Base-by-base conservation (phyloP, 768 basidiomycete genomes). In the Kwoniella mangroviensis region DNA sequence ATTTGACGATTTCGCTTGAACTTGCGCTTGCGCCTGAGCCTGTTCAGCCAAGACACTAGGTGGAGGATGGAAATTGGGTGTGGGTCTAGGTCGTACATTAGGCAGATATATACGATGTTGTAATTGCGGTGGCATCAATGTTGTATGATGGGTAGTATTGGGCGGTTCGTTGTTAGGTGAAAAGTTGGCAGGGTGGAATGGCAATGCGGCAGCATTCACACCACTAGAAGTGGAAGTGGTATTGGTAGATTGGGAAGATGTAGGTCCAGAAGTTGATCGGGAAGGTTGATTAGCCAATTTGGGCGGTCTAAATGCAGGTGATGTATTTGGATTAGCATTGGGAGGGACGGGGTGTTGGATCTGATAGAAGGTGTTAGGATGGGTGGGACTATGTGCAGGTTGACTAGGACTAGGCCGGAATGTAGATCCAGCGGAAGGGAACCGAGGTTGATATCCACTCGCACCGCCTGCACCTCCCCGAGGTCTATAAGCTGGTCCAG, bases 51-150 rank as follows among this genome's bases (percentile, higher is more conserved):
- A n/a, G 12, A 78, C 75, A 51, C 73, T 70, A 15, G 78, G 78
- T 12, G 76, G 80, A 22, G 77, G 79, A 67, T 79, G 79, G 70
- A 76, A 81, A 26, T 73, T 79, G 4, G 77, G 78, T 13, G 71
- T 62, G 28, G 75, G 78, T 55, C 74, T 68, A 15, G 77, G 78
- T 64, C 71, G 73, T 26, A 72, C 69, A 55, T 66, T 68, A 15
- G 82, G 81, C 15, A 81, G 76, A 41, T 79, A 83, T 40, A 83
- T 83, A 10, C 82, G 71, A 68, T 83, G 82, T 71, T 83, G 82
- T 19, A 83, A 63, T 62, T 79, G 78, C 0, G 81, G 79, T 13
- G 82, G 82, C 69, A 83, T 80, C 34, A 83, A 69, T 4, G 79
- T 77, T 0, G 81, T 81, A 45, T 76, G 79, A 40, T 79, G 78